These are phyloP conservation scores for Allium fistulosum DNA, from an alignment of 106 monocot species.

Conservation along the genomic window DNA sequence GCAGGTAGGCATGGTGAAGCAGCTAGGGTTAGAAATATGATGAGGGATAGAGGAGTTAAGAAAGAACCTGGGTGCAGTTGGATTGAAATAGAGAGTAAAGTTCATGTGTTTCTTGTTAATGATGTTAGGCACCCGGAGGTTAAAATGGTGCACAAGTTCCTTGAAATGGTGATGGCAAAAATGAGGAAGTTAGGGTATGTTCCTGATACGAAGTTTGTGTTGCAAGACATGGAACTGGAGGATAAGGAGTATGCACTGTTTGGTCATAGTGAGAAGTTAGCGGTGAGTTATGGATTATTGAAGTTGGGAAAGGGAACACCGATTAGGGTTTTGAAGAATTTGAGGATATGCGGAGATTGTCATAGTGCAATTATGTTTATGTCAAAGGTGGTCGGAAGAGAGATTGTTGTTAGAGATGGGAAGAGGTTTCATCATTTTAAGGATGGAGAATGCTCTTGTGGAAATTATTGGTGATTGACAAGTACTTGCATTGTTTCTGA, in stretches of 20 bases:
- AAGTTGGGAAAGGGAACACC: conserved; percentile 34
- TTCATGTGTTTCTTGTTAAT: conserved; percentile 59
- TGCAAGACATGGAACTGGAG: conserved; percentile 53
- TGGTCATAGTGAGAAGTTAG: conserved; percentile 65
- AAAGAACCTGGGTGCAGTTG: conserved; percentile 85
- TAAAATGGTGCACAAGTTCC: conserved; percentile 23
- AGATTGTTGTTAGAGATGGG: conserved; percentile 65
- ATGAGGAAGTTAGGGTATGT: conserved; percentile 74
- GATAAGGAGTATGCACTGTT: conserved; percentile 49
- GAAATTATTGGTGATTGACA: conserved; percentile 60
- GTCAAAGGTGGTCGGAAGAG: conserved; percentile 45
- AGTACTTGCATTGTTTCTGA: too few relatives aligned
- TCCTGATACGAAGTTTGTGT: conserved; percentile 59
- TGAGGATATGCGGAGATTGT: conserved; percentile 75
- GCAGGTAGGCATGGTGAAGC: conserved; percentile 64
- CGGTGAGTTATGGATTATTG: conserved; percentile 50
- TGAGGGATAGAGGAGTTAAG: conserved; percentile 73
- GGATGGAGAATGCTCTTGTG: conserved; percentile 59
- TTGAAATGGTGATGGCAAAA: conserved; percentile 37
- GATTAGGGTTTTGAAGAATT: conserved; percentile 61
- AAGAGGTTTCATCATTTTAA: conserved; percentile 68
- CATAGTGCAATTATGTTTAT: conserved; percentile 64
- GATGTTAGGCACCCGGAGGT: conserved; percentile 45
- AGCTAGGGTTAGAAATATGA: conserved; percentile 77
- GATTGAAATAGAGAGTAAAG: conserved; percentile 57